Conservation (phyloP, 768 basidiomycete species). For the Xerocomellus dryophilus region DNA sequence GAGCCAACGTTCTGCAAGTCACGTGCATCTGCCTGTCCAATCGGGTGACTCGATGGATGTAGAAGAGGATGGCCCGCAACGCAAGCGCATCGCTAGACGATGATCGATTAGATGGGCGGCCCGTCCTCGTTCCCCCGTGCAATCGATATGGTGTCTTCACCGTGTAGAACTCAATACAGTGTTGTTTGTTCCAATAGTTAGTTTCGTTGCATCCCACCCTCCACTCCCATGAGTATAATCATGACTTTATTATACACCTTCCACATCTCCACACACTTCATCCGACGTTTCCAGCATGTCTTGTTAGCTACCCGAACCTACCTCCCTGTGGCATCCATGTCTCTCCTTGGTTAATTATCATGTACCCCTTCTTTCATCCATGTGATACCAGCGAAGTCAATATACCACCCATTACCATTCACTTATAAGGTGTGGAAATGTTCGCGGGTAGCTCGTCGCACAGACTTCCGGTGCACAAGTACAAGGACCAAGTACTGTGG, state of each 20-base stretch:
- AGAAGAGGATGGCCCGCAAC: conserved; percentile 72
- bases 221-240: conserved; percentile 8
- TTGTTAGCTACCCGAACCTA: background rate
- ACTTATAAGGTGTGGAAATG: background rate
- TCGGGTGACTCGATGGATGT: conserved; percentile 62
- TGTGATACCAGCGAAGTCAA: background rate
- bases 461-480: too few species aligned
- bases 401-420: too few species aligned
- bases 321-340: conserved; percentile 11
- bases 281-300: conserved; percentile 2
- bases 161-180: conserved; percentile 9
- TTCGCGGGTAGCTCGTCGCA: background rate
- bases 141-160: background rate
- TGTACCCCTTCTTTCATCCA: conserved; percentile 8
- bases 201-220: conserved; percentile 3
- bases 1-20: conserved; percentile 41
- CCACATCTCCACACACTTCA: conserved; percentile 4
- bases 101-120: conserved; percentile 27
- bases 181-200: conserved; percentile 12
- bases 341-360: conserved; percentile 6
- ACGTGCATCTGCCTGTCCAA: conserved; percentile 41
- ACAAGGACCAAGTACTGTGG: too few species aligned
- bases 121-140: background rate
- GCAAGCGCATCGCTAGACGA: conserved; percentile 70
- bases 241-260: conserved; percentile 16